Conservation (phyloP, 2,329 filamentous ascomycete species). For the Colletotrichum siamense region DNA sequence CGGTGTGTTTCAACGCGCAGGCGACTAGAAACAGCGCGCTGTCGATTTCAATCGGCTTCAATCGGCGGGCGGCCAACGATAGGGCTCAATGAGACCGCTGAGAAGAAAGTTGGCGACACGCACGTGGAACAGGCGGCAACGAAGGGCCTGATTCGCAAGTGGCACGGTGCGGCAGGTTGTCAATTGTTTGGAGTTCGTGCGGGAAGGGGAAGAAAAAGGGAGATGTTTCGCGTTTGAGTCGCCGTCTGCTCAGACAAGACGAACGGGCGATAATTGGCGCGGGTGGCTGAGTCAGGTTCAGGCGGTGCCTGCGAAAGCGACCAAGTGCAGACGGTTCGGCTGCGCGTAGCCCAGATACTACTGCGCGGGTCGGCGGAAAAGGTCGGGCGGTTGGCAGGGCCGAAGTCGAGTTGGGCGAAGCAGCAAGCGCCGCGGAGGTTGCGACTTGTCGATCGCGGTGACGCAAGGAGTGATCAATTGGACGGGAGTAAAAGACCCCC, state of each 20-base stretch:
- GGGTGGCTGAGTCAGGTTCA: conserved; percentile 22
- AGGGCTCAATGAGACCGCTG: background rate
- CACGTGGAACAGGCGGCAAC: background rate
- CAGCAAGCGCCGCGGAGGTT: background rate
- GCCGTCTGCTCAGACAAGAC: conserved; percentile 5
- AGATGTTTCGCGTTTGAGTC: background rate
- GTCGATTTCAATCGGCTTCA: background rate
- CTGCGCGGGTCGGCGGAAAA: conserved; percentile 14
- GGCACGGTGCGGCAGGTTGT: background rate
- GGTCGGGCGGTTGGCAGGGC: conserved; percentile 7
- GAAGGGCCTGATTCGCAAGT: background rate
- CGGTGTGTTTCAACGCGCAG: background rate
- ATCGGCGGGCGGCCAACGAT: background rate
- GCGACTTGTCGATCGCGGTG: background rate
- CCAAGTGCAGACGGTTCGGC: conserved; percentile 4
- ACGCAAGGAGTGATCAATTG: conserved; percentile 1
- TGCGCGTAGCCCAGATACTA: background rate
- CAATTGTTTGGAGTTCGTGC: background rate
- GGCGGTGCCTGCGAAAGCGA: conserved; percentile 3
- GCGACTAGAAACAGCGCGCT: background rate
- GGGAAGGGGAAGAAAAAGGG: background rate
- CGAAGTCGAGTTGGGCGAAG: background rate
- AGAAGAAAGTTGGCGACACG: background rate
- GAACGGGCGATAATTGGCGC: conserved; percentile 13
- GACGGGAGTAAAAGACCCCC: background rate